Evolutionary conservation across 2,329 filamentous ascomycete species (phyloP).

Genomic region (Neofusicoccum ribis): DNA sequence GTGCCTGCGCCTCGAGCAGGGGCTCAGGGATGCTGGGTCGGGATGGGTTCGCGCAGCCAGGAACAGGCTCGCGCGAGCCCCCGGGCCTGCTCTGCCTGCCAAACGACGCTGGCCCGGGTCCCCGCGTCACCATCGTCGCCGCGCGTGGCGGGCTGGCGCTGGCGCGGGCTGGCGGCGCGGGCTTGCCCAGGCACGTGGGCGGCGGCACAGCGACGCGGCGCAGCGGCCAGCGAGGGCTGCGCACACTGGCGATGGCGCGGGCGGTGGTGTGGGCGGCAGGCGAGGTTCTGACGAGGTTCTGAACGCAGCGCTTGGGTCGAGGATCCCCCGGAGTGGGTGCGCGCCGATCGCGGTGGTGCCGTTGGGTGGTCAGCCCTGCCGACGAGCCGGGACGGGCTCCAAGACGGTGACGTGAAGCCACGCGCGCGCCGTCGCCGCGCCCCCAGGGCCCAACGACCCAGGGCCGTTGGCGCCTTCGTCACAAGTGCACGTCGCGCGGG

Average conservation of each 20-base stretch:
- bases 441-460: neutral
- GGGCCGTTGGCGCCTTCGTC: neutral
- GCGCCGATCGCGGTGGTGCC: constrained; percentile 8
- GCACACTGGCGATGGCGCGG: neutral
- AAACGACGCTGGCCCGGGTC: too few relatives aligned
- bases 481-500: neutral
- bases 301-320: neutral
- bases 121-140: too few relatives aligned
- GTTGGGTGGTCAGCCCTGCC: constrained; percentile 1
- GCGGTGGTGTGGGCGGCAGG: neutral
- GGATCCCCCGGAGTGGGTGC: constrained; percentile 15
- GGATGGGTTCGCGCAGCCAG: constrained; percentile 5
- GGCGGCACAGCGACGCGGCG: too few relatives aligned
- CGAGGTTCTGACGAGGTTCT: too few relatives aligned
- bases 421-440: neutral
- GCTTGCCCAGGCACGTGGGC: neutral
- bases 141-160: too few relatives aligned
- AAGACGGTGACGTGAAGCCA: constrained; percentile 3
- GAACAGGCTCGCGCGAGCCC: neutral
- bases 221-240: too few relatives aligned
- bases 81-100: too few relatives aligned
- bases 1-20: constrained; percentile 9
- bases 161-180: neutral
- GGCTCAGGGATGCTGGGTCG: neutral
- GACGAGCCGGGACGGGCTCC: neutral